phyloP scores from a whole-genome alignment of 306 rosid species.

The Dalbergia oliveri region DNA sequence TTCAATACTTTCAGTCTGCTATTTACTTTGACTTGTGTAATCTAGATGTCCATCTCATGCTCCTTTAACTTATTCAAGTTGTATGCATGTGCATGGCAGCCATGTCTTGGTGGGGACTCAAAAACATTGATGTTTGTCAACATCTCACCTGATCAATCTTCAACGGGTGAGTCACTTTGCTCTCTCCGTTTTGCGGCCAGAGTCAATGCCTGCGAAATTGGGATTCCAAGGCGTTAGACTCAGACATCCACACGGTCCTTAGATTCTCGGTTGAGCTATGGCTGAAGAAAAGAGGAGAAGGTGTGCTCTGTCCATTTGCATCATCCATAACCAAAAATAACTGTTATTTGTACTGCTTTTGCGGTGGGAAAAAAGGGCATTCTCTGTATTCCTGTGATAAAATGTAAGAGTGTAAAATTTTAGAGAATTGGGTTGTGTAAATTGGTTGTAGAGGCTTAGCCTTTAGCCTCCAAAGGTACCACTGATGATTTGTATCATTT shows the following conservation, averaged over 20 bases:
- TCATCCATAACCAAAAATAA: conserved; percentile 20
- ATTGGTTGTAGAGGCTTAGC: conserved; percentile 48
- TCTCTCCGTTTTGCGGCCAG: conserved; percentile 92
- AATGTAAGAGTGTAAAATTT: conserved; percentile 22
- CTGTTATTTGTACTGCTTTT: conserved; percentile 24
- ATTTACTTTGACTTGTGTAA: not conserved
- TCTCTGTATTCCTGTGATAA: conserved; percentile 29
- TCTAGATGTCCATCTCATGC: not conserved
- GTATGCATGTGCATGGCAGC: conserved; percentile 63
- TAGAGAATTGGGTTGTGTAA: conserved; percentile 43
- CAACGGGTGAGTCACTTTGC: conserved; percentile 84
- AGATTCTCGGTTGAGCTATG: conserved; percentile 74
- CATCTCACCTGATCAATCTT: conserved; percentile 85
- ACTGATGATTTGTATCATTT: conserved; percentile 24
- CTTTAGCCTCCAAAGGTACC: conserved; percentile 29
- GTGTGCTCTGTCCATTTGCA: conserved; percentile 19
- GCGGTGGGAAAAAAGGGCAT: not conserved
- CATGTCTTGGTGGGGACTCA: conserved; percentile 95
- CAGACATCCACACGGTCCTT: conserved; percentile 64
- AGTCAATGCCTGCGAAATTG: conserved; percentile 93
- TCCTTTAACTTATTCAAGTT: not conserved
- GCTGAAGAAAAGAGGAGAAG: conserved; percentile 40
- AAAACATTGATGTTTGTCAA: conserved; percentile 94
- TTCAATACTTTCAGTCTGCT: not conserved
- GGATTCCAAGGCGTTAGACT: conserved; percentile 84